phyloP scores from a whole-genome alignment of 768 basidiomycete genomes.

The Kwoniella dejecticola region DNA sequence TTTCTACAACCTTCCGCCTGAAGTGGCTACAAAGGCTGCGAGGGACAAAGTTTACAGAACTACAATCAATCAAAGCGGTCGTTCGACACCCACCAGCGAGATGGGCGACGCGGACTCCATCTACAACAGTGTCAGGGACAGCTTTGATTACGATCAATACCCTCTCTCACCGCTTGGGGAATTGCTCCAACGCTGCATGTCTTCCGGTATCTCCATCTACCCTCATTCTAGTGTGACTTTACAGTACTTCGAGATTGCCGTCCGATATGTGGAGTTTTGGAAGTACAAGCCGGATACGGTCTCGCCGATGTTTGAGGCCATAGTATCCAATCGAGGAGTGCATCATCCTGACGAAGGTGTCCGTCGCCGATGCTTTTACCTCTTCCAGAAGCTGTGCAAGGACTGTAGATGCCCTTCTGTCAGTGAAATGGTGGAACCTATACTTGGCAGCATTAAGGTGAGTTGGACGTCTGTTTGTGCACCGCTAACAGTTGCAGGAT shows the following conservation, averaged over 20 bases:
- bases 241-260: slow-evolving; percentile 88
- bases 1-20: slow-evolving; percentile 77
- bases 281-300: slow-evolving; percentile 87
- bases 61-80: slow-evolving; percentile 34
- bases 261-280: slow-evolving; percentile 97
- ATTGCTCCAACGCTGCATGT: slow-evolving; percentile 78
- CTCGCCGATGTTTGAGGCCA: slow-evolving; percentile 79
- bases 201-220: slow-evolving; percentile 76
- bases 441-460: slow-evolving; percentile 62
- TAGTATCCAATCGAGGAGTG: slow-evolving; percentile 69
- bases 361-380: slow-evolving; percentile 80
- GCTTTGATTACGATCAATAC: slow-evolving; percentile 59
- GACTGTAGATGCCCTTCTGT: slow-evolving; percentile 78
- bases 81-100: slow-evolving; percentile 33
- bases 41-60: slow-evolving; percentile 42
- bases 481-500: slow-evolving; percentile 60
- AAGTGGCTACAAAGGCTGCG: slow-evolving; percentile 60
- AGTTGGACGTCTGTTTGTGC: slow-evolving; percentile 14
- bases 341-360: slow-evolving; percentile 73
- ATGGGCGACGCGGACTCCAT: slow-evolving; percentile 19
- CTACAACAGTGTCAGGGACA: slow-evolving; percentile 16
- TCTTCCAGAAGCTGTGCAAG: slow-evolving; percentile 88
- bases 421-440: slow-evolving; percentile 66
- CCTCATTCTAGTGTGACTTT: slow-evolving; percentile 80
- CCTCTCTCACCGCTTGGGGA: slow-evolving; percentile 88